Percentiles rank a stretch among this genome's conserved stretches.
These are phyloP conservation scores for Anthostomella pinea DNA, from an alignment of 2,329 filamentous ascomycete genomes.

Conservation along the genomic window DNA sequence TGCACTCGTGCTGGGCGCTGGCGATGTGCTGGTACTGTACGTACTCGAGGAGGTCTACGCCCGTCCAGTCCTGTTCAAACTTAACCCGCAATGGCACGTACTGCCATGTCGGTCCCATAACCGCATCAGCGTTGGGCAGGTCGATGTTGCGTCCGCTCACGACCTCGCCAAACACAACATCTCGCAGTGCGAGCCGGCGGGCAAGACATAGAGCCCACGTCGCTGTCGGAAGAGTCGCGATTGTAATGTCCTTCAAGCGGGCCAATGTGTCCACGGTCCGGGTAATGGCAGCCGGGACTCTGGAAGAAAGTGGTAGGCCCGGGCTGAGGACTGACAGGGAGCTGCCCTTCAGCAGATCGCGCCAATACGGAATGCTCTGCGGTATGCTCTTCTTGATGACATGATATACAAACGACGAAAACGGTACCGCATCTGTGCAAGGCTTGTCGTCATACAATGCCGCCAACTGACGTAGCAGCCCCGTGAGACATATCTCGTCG, in stretches of 20 bases:
- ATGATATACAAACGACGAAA: conserved; percentile 46
- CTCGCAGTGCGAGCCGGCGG: conserved; percentile 46
- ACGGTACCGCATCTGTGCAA: conserved; percentile 36
- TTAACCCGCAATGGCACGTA: conserved; percentile 62
- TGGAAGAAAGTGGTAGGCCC: conserved; percentile 34
- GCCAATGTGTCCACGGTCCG: conserved; percentile 44
- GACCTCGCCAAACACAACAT: conserved; percentile 65
- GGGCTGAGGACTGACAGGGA: conserved; percentile 45
- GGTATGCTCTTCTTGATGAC: conserved; percentile 40
- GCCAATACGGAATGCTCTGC: conserved; percentile 59
- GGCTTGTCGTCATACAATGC: conserved; percentile 43
- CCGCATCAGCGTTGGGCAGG: conserved; percentile 51
- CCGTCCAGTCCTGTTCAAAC: conserved; percentile 51
- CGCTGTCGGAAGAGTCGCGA: conserved; percentile 64
- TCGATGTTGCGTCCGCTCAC: conserved; percentile 62
- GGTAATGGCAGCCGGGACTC: conserved; percentile 41
- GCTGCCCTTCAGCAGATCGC: conserved; percentile 53
- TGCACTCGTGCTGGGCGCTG: conserved; percentile 52
- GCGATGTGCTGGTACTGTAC: conserved; percentile 58
- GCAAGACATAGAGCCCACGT: conserved; percentile 64
- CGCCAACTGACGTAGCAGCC: conserved; percentile 59
- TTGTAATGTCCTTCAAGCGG: conserved; percentile 54
- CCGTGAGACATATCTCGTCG: conserved; percentile 64
- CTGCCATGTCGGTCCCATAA: conserved; percentile 66
- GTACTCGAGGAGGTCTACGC: conserved; percentile 48